Conservation (phyloP, 208 protist genomes). For the Vickermania ingenoplastis region DNA sequence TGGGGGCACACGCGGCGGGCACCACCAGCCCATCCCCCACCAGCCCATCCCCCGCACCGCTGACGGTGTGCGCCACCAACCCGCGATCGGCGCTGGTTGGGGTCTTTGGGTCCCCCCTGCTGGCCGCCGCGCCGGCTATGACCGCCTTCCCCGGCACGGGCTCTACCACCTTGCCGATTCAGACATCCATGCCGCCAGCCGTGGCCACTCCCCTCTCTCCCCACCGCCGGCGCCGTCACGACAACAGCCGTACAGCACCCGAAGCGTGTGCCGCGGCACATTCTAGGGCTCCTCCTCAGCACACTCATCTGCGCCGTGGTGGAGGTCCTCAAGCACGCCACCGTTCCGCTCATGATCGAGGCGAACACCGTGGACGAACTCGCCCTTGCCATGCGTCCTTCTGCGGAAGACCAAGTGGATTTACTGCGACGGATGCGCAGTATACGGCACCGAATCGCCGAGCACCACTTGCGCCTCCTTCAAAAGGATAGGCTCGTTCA, state of each 20-base stretch:
- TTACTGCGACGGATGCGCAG: conserved; percentile 44
- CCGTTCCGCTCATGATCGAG: conserved; percentile 38
- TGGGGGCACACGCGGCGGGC: background rate
- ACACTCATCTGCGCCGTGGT: conserved; percentile 44
- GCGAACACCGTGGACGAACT: conserved; percentile 72
- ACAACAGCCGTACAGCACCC: too few relatives aligned
- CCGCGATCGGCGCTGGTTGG: too few relatives aligned
- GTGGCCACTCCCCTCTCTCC: too few relatives aligned
- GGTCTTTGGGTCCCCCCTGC: too few relatives aligned
- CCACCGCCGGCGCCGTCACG: too few relatives aligned
- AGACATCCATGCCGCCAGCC: too few relatives aligned
- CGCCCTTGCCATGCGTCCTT: conserved; percentile 68
- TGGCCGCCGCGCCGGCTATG: too few relatives aligned
- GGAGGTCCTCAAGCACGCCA: conserved; percentile 31
- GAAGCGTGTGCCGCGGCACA: background rate
- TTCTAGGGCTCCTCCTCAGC: conserved; percentile 21
- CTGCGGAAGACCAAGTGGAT: conserved; percentile 55
- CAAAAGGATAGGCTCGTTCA: conserved; percentile 69
- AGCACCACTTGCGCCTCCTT: conserved; percentile 46
- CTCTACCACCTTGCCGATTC: too few relatives aligned
- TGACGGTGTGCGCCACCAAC: too few relatives aligned
- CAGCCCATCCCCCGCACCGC: too few relatives aligned
- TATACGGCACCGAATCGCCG: conserved; percentile 37
- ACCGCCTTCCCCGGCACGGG: too few relatives aligned
- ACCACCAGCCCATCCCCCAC: too few relatives aligned